Evolutionary conservation across 345 rosid species (phyloP).

Genomic region (Nasturtium officinale): DNA sequence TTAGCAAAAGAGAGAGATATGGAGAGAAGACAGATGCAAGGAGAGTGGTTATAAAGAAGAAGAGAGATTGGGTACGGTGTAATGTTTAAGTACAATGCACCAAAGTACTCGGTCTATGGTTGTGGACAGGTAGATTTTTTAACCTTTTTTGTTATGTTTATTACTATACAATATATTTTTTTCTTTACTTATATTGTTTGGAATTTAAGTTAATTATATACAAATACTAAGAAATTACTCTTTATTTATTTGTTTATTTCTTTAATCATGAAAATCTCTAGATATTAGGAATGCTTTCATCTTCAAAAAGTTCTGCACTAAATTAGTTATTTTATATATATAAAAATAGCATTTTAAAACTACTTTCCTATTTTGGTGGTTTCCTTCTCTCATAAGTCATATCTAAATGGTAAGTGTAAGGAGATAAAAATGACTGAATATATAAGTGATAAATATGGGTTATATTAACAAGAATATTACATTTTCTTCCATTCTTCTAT

Average conservation of each 20-base stretch:
- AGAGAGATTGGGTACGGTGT: conserved; percentile 38
- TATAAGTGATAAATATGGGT: not conserved
- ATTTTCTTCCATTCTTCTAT: not conserved
- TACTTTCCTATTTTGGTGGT: not conserved
- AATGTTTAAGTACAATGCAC: conserved; percentile 12
- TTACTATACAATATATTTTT: too few relatives aligned
- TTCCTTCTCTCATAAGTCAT: conserved; percentile 16
- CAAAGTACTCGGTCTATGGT: conserved; percentile 29
- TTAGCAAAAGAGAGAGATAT: conserved; percentile 1
- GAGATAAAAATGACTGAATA: not conserved
- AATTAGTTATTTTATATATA: too few relatives aligned
- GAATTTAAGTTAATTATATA: not conserved
- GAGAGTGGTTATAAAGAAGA: conserved; percentile 32
- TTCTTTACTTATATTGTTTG: conserved; percentile 5
- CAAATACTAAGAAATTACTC: too few relatives aligned
- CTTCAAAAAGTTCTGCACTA: not conserved
- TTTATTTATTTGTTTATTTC: not conserved
- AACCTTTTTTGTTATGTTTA: not conserved
- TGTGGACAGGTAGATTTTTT: conserved; percentile 34
- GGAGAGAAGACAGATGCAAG: conserved; percentile 1
- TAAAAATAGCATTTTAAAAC: too few relatives aligned
- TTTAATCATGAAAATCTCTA: not conserved
- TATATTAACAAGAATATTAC: not conserved
- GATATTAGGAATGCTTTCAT: not conserved
- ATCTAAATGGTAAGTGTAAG: not conserved